A percentile compares a stretch with the other conserved stretches of the same genome.
phyloP scores from a whole-genome alignment of 129 eudicot species.

The Pulicaria dysenterica region DNA sequence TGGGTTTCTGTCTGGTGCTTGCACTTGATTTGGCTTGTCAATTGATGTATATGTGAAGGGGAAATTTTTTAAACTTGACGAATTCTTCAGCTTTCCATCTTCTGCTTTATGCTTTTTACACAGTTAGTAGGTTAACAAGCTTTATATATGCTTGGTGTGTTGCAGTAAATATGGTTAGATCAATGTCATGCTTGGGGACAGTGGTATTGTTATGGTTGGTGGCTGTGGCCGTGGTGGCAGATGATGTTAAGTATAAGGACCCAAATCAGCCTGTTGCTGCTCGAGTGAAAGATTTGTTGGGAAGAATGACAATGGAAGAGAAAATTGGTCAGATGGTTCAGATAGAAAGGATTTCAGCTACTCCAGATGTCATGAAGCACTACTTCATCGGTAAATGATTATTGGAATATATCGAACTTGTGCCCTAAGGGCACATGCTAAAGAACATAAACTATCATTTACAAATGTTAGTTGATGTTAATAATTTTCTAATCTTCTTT shows the following conservation, averaged over 20 bases:
- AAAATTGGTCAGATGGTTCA: constrained; percentile 73
- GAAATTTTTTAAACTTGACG: too few relatives aligned
- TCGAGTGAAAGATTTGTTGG: constrained; percentile 49
- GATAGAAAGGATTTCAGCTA: constrained; percentile 55
- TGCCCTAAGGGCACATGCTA: too few relatives aligned
- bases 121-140: not conserved
- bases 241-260: constrained; percentile 49
- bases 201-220: constrained; percentile 32
- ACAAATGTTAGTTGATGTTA: too few relatives aligned
- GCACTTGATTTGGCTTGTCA: too few relatives aligned
- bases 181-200: constrained; percentile 36
- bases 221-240: constrained; percentile 24
- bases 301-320: constrained; percentile 56
- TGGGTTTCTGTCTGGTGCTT: too few relatives aligned
- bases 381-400: constrained; percentile 50
- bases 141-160: constrained; percentile 2
- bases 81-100: too few relatives aligned
- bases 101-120: not conserved
- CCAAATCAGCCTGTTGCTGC: constrained; percentile 48
- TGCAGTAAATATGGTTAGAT: constrained; percentile 30
- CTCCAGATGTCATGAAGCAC: constrained; percentile 45
- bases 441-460: too few relatives aligned
- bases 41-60: too few relatives aligned
- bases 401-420: too few relatives aligned
- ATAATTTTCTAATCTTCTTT: too few relatives aligned